Evolutionary conservation across 2,329 filamentous ascomycete genomes (phyloP).

Genomic region (Chalaropsis thielavioides): DNA sequence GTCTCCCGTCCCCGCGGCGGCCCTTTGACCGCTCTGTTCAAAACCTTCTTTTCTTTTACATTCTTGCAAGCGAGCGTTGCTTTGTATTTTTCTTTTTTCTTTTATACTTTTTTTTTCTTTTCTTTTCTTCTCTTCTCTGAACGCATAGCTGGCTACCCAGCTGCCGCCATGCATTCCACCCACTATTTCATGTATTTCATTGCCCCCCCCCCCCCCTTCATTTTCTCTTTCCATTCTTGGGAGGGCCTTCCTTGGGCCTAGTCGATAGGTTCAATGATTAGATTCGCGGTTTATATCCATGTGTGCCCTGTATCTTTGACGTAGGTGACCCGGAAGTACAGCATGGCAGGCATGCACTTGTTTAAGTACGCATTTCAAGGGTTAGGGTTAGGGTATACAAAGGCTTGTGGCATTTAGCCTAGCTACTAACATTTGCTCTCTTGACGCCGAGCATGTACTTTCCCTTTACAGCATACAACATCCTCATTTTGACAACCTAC

Average conservation of each 20-base stretch:
- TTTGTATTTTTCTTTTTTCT: neutral
- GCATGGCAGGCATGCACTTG: too few relatives aligned
- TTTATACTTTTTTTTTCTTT: neutral
- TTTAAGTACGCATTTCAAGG: too few relatives aligned
- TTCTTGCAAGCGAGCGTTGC: slow-evolving; percentile 5
- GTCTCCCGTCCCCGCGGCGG: neutral
- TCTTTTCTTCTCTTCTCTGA: neutral
- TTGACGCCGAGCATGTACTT: neutral
- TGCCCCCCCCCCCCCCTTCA: neutral
- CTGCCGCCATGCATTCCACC: neutral
- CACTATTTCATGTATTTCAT: neutral
- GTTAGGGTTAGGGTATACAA: neutral
- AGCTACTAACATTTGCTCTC: neutral
- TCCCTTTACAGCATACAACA: neutral
- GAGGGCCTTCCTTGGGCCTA: neutral
- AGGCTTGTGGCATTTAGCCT: too few relatives aligned
- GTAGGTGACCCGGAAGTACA: neutral
- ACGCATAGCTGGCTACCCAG: neutral
- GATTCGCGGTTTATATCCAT: neutral
- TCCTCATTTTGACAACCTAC: neutral
- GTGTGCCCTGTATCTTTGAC: neutral
- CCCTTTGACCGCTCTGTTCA: neutral
- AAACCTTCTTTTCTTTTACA: neutral
- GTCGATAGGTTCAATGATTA: neutral
- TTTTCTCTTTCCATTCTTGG: neutral